These are phyloP conservation scores for Backusella psychrophila DNA, from an alignment of 192 early-diverging fungal genomes.

Conservation along the genomic window DNA sequence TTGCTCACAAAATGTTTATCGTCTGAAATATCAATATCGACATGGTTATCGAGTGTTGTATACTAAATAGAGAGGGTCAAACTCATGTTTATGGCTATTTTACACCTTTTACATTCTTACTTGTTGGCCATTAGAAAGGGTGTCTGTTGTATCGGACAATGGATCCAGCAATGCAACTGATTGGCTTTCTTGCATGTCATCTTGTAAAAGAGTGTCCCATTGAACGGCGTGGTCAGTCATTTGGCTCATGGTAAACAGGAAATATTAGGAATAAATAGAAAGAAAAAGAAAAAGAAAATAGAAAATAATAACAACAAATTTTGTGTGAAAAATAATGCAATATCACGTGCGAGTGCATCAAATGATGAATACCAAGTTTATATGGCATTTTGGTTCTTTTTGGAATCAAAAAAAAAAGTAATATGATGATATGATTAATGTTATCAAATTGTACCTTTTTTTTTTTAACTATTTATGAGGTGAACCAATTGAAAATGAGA, in stretches of 20 bases:
- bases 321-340: neutral
- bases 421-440: neutral
- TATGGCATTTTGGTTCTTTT: neutral
- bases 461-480: too few relatives aligned
- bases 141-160: neutral
- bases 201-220: slow-evolving; percentile 12
- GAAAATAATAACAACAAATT: neutral
- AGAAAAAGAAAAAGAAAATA: neutral
- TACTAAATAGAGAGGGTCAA: neutral
- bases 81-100: neutral
- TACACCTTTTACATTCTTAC: neutral
- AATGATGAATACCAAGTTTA: neutral
- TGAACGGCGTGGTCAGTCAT: neutral
- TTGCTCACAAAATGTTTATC: neutral
- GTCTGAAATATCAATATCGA: slow-evolving; percentile 25
- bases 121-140: neutral
- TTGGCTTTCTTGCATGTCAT: neutral
- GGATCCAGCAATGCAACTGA: neutral
- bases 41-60: neutral
- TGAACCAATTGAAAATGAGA: neutral
- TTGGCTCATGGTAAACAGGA: neutral
- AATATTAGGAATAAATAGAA: slow-evolving; percentile 3
- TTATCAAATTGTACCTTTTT: too few relatives aligned
- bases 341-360: neutral
- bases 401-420: neutral